Evolutionary conservation across 805 yeast species (phyloP), one percentile per base, ranked within the genome.

Genomic region (Spencermartinsiella europaea): DNA sequence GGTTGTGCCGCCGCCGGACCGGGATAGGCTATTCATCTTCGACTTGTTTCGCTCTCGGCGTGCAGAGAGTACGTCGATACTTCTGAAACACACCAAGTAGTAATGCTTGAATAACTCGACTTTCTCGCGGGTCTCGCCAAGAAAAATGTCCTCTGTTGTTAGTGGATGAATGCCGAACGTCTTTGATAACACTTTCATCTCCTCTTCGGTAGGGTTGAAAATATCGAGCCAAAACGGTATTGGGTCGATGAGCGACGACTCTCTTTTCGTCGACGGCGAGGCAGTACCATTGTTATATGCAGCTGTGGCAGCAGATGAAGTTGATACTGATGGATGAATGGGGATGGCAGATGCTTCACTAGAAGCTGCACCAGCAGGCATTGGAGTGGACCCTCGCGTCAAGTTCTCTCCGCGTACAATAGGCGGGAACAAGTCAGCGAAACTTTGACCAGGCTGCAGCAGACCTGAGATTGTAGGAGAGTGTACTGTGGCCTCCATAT

Each of bases 131-230:
- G 95, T 85, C 62, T 91, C 99, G 1, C 96, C 96, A 25, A 90
- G 67, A 50, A 85, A 84, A 40, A 91, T 90, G 67, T 91, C 99
- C 62, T 91, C 99, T 0, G 97, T 86, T 0, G 99, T 91, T 57
- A 91, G 75, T 0, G 99, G 99, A 65, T 91, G 99, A 47, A 91
- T 87, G 0, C 95, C 95, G 68, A 91, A 91, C 0, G 97, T 81
- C 58, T 88, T 88, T 21, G 95, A 79, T 12, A 91, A 57, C 0
- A 84, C 93, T 59, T 91, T 89, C 95, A 93, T 87, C 64, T 91
- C 99, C 55, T 89, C 97, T 60, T 93, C 98, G 0, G 95, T 85
- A 8, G 99, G 99, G 59, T 87, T 84, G 47, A 86, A 69, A 10
- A 91, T 85, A 64, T 91, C 98, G 8, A 91, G 72, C 99, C 99